Conservation (phyloP, 1,284 basidiomycete species). For the Coniferiporia weirii region DNA sequence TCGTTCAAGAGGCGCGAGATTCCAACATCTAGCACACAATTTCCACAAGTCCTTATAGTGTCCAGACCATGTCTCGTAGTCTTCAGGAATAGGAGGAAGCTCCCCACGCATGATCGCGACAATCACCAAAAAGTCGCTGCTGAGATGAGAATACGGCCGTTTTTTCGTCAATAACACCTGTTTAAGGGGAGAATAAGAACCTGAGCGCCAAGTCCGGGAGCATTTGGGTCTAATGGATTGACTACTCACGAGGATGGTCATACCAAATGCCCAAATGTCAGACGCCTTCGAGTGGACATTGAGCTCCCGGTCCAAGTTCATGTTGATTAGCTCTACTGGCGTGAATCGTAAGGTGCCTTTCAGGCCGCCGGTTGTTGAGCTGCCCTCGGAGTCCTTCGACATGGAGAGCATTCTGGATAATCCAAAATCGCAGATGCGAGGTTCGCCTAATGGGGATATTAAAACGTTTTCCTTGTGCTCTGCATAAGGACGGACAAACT, state of each 20-base stretch:
- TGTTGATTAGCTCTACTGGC: background rate
- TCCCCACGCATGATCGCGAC: too few species aligned
- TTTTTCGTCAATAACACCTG: too few species aligned
- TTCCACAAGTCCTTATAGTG: background rate
- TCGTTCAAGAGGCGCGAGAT: background rate
- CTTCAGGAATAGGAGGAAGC: too few species aligned
- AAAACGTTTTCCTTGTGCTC: constrained; percentile 3
- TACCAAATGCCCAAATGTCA: constrained; percentile 15
- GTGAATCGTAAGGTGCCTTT: background rate
- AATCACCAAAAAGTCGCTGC: too few species aligned
- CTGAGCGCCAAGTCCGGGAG: too few species aligned
- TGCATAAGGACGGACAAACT: too few species aligned
- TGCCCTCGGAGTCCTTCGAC: background rate
- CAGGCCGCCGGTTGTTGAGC: background rate
- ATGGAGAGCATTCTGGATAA: constrained; percentile 7
- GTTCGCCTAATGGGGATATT: constrained; percentile 1
- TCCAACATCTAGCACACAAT: background rate
- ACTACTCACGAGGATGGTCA: background rate
- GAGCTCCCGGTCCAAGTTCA: background rate
- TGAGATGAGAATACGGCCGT: too few species aligned
- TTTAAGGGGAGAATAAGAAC: too few species aligned
- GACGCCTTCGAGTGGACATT: background rate
- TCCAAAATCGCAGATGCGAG: constrained; percentile 7
- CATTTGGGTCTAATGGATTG: too few species aligned
- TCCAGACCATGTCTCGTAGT: background rate